A percentile compares a stretch with the other conserved stretches of the same genome.
phyloP scores from a whole-genome alignment of 345 rosid genomes.

The Draba incana region DNA sequence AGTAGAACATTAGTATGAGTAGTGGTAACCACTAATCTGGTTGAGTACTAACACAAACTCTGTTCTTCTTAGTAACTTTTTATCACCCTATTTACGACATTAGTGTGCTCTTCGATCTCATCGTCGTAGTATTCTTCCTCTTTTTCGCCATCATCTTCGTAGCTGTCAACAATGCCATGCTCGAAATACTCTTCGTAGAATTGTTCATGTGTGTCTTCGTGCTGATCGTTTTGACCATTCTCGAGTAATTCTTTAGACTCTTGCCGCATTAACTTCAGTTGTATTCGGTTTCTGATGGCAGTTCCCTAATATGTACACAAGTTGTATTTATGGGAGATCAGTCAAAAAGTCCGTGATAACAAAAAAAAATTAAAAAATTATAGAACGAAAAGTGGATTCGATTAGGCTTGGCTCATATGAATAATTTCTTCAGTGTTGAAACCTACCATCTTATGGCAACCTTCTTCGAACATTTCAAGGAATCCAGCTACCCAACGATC shows the following conservation, averaged over 20 bases:
- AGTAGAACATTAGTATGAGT: background rate
- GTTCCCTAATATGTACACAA: slow-evolving; percentile 46
- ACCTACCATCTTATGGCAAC: slow-evolving; percentile 64
- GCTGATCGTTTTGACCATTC: slow-evolving; percentile 36
- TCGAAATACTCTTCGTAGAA: slow-evolving; percentile 50
- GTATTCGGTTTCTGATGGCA: slow-evolving; percentile 62
- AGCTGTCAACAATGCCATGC: slow-evolving; percentile 48
- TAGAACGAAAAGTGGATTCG: too few relatives aligned
- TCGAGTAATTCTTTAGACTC: slow-evolving; percentile 38
- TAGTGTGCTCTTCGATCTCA: slow-evolving; percentile 6
- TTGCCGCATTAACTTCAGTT: slow-evolving; percentile 54
- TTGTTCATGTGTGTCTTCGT: slow-evolving; percentile 41
- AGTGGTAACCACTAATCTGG: background rate
- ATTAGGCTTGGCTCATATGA: too few relatives aligned
- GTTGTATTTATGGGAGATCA: background rate
- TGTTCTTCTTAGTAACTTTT: slow-evolving; percentile 17
- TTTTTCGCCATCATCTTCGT: background rate
- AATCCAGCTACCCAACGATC: slow-evolving; percentile 65
- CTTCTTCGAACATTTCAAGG: slow-evolving; percentile 69
- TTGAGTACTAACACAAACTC: background rate
- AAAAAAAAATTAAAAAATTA: too few relatives aligned
- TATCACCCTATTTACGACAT: background rate
- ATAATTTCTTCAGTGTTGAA: too few relatives aligned
- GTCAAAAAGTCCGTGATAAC: background rate
- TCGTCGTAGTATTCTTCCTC: slow-evolving; percentile 33